Base-by-base conservation (phyloP, 225 moss, liverwort and hornwort genomes). In the Ulota crispa region DNA sequence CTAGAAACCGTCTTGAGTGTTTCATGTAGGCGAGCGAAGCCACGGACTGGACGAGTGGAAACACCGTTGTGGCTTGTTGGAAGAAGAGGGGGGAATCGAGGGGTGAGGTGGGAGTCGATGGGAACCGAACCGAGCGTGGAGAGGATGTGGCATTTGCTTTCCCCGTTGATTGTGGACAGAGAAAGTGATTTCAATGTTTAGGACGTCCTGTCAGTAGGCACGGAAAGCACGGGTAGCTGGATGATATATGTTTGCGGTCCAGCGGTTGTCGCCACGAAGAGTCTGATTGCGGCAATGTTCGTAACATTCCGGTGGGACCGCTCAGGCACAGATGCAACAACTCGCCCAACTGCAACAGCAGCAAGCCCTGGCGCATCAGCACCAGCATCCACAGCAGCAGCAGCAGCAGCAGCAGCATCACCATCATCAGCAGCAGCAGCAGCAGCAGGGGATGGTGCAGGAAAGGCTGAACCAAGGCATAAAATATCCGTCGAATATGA, bases 401-500 rank as follows among this genome's bases (percentile, higher is more conserved):
- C 86, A n/a, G n/a, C n/a, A n/a, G n/a, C n/a, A 84, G 0, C 81
- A 84, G 2, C 89, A 87, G 0, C 92, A 92, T 5, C 83, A 77
- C 0, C 68, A 79, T 0, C 86, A 83, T 0, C 92, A 91, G 0
- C 85, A 86, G 0, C 83, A 83, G 0, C 95, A 95, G 12, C 91
- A 91, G 1, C 93, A 93, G 78, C 96, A 92, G 82, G 92, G 90
- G 72, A 82, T 93, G 78, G 89, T 89, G 83, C 93, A 89, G 81
- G 93, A 92, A 70, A 84, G 88, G 66, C 77, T 90, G 55, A 89
- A 80, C 81, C 96, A 92, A 82, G 88, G 74, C 31, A 87, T 95
- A 91, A 95, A 99, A 78, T 99, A 83, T 74, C 83, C 92, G 47
- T 89, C 79, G 77, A 67, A 94, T 41, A 89, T 93, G 91, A 94